Conservation (phyloP, 805 yeast genomes). For the Ogataea pini region DNA sequence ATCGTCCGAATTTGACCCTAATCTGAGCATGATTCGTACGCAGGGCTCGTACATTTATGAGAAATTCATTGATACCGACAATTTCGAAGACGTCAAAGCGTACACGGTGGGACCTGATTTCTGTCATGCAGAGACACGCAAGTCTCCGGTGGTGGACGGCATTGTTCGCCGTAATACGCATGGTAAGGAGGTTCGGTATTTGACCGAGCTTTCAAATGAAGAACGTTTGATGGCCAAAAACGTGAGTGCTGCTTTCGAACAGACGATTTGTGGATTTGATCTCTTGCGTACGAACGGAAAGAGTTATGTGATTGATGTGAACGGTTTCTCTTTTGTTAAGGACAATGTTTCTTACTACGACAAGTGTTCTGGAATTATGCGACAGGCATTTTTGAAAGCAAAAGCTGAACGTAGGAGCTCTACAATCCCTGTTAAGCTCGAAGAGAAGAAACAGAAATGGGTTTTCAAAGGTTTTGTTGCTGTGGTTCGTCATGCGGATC, state of each 20-base stretch:
- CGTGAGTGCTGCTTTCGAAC: constrained; percentile 77
- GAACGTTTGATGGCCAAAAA: constrained; percentile 81
- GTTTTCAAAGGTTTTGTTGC: constrained; percentile 89
- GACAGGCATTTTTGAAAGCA: constrained; percentile 71
- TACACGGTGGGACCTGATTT: constrained; percentile 90
- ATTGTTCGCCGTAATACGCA: constrained; percentile 95
- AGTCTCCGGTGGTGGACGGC: constrained; percentile 99
- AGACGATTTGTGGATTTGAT: constrained; percentile 97
- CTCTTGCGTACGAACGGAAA: constrained; percentile 83
- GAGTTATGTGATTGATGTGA: constrained; percentile 94
- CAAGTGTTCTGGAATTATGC: constrained; percentile 71
- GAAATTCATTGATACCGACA: constrained; percentile 95
- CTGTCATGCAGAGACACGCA: constrained; percentile 98
- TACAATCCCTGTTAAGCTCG: constrained; percentile 40
- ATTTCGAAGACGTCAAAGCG: constrained; percentile 97
- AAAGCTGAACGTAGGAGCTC: constrained; percentile 46
- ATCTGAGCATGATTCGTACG: constrained; percentile 70
- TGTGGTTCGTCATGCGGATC: constrained; percentile 94
- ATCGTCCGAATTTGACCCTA: constrained; percentile 92
- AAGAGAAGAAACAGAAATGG: constrained; percentile 87
- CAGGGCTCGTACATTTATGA: constrained; percentile 93
- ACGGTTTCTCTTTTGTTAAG: constrained; percentile 96
- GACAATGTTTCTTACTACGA: constrained; percentile 88
- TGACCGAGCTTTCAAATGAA: constrained; percentile 72
- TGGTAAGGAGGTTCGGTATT: constrained; percentile 92